These are phyloP conservation scores for Marasmius oreades DNA, from an alignment of 1,284 basidiomycete genomes.

Conservation along the genomic window DNA sequence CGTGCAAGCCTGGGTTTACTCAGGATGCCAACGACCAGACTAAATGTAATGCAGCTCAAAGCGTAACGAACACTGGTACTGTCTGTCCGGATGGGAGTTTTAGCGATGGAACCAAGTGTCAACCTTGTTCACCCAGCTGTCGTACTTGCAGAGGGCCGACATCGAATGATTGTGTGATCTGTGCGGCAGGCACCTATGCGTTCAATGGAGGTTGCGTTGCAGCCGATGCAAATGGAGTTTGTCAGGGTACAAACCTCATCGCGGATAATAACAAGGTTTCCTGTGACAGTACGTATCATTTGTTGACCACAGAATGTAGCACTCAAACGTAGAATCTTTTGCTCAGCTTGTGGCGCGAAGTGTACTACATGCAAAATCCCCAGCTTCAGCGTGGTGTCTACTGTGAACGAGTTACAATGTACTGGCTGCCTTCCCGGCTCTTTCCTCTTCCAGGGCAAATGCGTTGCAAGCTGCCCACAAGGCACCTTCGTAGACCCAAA, in stretches of 20 bases:
- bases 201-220: conserved; percentile 67
- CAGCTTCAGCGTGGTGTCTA: conserved; percentile 65
- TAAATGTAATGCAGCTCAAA: conserved; percentile 53
- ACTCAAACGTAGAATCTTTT: conserved; percentile 8
- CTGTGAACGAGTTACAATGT: conserved; percentile 63
- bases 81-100: conserved; percentile 66
- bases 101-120: conserved; percentile 52
- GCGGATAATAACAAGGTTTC: conserved; percentile 78
- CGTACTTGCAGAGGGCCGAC: conserved; percentile 66
- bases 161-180: conserved; percentile 68
- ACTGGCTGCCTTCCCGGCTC: conserved; percentile 74
- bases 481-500: conserved; percentile 69
- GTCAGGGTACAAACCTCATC: conserved; percentile 62
- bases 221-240: conserved; percentile 64
- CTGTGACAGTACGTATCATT: conserved; percentile 65
- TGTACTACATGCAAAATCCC: conserved; percentile 75
- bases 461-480: conserved; percentile 63
- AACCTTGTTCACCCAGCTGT: conserved; percentile 61
- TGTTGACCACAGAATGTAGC: neutral
- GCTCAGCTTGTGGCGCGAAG: conserved; percentile 67
- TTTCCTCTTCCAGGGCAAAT: conserved; percentile 65
- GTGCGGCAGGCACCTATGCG: conserved; percentile 53
- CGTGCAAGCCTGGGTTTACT: conserved; percentile 68
- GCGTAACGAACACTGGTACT: conserved; percentile 48
- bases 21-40: conserved; percentile 64